Conservation (phyloP, 1,284 basidiomycete genomes). For the Apiotrichum porosum region DNA sequence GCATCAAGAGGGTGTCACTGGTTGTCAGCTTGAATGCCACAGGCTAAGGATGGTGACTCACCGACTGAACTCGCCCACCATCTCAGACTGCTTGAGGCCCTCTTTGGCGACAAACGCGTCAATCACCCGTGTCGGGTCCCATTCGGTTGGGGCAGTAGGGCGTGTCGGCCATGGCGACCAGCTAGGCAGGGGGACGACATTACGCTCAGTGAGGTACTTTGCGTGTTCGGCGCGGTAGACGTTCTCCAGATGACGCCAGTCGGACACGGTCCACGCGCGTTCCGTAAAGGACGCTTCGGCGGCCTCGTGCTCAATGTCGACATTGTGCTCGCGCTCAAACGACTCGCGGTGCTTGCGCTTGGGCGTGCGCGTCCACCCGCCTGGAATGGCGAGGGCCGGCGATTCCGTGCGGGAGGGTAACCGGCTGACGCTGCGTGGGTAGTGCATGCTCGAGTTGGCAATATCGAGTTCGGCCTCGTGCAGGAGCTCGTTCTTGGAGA, state of each 20-base stretch:
- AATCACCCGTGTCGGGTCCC: constrained; percentile 4
- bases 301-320: neutral
- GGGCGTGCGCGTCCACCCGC: constrained; percentile 19
- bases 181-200: constrained; percentile 26
- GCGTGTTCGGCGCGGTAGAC: constrained; percentile 18
- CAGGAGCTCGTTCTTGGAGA: constrained; percentile 39
- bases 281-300: too few species aligned
- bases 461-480: constrained; percentile 8
- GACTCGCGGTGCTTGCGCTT: constrained; percentile 8
- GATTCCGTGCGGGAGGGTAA: neutral
- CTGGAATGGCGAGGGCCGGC: constrained; percentile 15
- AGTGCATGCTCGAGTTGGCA: neutral
- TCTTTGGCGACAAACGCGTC: constrained; percentile 3
- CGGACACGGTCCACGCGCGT: neutral
- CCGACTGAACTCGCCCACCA: constrained; percentile 9
- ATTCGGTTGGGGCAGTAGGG: neutral
- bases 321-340: neutral
- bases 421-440: neutral
- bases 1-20: constrained; percentile 2
- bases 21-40: neutral
- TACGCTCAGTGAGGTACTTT: constrained; percentile 27
- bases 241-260: neutral
- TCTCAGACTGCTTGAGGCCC: constrained; percentile 2
- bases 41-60: neutral
- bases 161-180: neutral